These are phyloP conservation scores for Tarenaya hassleriana DNA, from an alignment of 345 rosid species.

Conservation along the genomic window DNA sequence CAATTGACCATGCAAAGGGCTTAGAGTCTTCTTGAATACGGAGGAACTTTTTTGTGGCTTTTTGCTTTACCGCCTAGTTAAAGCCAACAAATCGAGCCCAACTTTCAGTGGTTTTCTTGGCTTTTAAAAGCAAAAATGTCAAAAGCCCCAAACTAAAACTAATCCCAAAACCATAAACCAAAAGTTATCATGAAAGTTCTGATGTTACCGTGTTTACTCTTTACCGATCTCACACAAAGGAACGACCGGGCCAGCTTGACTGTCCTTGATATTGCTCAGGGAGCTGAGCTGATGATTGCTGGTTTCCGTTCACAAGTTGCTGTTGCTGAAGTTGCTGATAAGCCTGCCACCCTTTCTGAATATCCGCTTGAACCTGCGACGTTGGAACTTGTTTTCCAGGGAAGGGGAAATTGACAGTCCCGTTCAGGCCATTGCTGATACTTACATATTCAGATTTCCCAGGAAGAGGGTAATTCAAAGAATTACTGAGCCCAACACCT, in stretches of 20 bases:
- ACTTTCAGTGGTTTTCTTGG: no score
- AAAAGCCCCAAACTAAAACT: no score
- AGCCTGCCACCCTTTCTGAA: constrained; percentile 57
- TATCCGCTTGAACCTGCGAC: constrained; percentile 45
- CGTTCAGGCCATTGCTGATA: constrained; percentile 45
- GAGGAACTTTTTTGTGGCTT: no score
- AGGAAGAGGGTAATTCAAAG: constrained; percentile 36
- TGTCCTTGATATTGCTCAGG: constrained; percentile 82
- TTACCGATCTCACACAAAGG: constrained; percentile 66
- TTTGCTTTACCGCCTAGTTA: no score
- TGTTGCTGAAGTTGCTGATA: constrained; percentile 43
- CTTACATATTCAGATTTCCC: constrained; percentile 39
- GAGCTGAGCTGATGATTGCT: constrained; percentile 47
- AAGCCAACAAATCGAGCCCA: no score
- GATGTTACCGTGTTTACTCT: constrained; percentile 33
- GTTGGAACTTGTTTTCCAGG: constrained; percentile 70
- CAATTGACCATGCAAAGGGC: no score
- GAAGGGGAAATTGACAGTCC: constrained; percentile 64
- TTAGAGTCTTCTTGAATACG: no score
- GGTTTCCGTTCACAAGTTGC: constrained; percentile 43
- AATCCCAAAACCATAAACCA: no score
- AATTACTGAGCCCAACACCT: constrained; percentile 37
- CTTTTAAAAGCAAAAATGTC: no score
- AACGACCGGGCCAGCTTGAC: constrained; percentile 64
- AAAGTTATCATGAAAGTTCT: no score